Base-by-base conservation (phyloP, 148 eudicot species). In the Arctostaphylos glauca region DNA sequence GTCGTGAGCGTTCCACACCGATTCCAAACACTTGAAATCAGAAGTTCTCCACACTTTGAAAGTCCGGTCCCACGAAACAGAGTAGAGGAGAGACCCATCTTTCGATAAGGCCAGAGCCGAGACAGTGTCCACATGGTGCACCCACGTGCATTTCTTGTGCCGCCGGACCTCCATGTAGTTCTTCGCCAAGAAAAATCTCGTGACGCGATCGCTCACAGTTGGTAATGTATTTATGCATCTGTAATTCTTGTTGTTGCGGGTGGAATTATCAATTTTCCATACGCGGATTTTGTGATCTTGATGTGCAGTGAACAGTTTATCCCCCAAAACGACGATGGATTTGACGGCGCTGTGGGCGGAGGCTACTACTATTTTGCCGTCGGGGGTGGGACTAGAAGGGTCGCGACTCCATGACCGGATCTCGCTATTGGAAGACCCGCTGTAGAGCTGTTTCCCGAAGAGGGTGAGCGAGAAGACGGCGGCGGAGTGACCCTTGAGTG, bases 51-150 rank as follows among this genome's bases (percentile, higher is more conserved):
- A 95, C 5, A 95, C 88, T 78, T 95, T 95, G 77, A 95, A 88
- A 23, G 91, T 88, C 53, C 94, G 87, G 67, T 95, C 98, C 98
- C 98, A 95, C 13, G 98, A 95, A 3, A 83, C 95, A 0, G 98
- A 95, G 87, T 91, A 95, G 31, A 95, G 82, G 2, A 82, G 81
- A 3, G 87, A 79, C 62, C 91, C 94, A n/a, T 93, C 94, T 47
- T 41, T 58, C 8, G 94, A 87, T 21, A 90, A 21, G 16, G 95
- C 91, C 23, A 95, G 91, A 14, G 94, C 86, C 44, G 98, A 92
- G 0, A 95, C 90, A 0, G 94, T 84, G 88, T 95, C 98, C 10
- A 91, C 94, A 58, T 95, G 98, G 82, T 92, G 90, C 38, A 95
- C 92, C 98, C 98, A 95, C n/a, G 95, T 93, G 83, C 86, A 52